A percentile compares a stretch with the other conserved stretches of the same genome.
Conservation (phyloP, 2,329 filamentous ascomycete species). For the Chaetomium sp. region DNA sequence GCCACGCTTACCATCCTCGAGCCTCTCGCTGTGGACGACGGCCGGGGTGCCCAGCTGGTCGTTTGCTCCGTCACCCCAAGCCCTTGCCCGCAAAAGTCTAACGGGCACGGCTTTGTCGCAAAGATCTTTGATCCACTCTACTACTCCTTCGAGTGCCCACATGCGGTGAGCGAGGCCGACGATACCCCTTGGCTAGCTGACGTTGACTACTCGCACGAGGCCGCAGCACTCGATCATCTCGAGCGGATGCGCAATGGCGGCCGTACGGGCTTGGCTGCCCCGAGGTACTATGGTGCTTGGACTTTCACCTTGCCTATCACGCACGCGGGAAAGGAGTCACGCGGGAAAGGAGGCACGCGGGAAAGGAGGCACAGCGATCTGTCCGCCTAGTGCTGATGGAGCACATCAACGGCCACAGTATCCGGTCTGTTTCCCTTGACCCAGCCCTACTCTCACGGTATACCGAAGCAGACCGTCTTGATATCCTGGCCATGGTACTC, state of each 20-base stretch:
- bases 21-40: background rate
- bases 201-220: background rate
- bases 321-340: background rate
- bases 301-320: slow-evolving; percentile 4
- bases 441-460: background rate
- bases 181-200: background rate
- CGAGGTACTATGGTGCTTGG: slow-evolving; percentile 6
- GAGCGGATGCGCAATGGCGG: background rate
- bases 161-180: background rate
- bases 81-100: background rate
- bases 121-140: background rate
- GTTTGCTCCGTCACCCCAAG: background rate
- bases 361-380: background rate
- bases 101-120: background rate
- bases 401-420: background rate
- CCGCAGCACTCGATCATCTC: background rate
- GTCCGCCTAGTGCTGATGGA: slow-evolving; percentile 10
- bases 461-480: background rate
- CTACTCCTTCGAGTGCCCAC: background rate
- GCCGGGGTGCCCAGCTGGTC: background rate
- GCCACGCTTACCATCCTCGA: background rate
- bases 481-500: background rate
- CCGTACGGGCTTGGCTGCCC: background rate
- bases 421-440: background rate
- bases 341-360: too few relatives aligned